Percentiles rank a stretch among this genome's conserved stretches.
Evolutionary conservation across 2,329 filamentous ascomycete species (phyloP).

Genomic region (Seiridium unicorne): DNA sequence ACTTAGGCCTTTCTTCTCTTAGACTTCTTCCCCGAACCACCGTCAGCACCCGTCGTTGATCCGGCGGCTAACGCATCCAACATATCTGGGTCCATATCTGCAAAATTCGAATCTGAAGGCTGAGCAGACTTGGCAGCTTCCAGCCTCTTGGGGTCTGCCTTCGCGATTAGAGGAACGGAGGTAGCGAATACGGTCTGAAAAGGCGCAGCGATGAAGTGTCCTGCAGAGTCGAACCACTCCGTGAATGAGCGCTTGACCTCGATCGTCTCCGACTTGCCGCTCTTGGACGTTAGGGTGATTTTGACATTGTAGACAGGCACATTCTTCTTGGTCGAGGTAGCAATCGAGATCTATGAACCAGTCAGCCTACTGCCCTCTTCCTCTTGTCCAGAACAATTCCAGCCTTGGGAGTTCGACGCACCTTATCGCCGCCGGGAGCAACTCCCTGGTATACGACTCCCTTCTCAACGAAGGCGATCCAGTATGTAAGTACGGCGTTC

Average conservation of each 20-base stretch:
- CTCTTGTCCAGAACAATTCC: too few species aligned
- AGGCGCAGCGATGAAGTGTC: constrained; percentile 70
- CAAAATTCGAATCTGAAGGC: constrained; percentile 20
- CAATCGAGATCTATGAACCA: constrained; percentile 63
- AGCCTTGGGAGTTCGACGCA: constrained; percentile 9
- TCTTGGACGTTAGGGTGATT: constrained; percentile 51
- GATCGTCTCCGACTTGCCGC: constrained; percentile 39
- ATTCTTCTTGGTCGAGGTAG: constrained; percentile 73
- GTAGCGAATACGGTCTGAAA: constrained; percentile 77
- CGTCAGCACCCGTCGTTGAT: constrained; percentile 16
- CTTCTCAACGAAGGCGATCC: constrained; percentile 82
- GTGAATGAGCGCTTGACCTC: constrained; percentile 65
- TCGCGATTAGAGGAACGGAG: constrained; percentile 64
- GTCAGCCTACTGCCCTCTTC: constrained; percentile 52
- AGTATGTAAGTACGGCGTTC: constrained; percentile 74
- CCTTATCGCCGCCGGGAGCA: constrained; percentile 53
- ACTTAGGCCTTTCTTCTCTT: constrained; percentile 31
- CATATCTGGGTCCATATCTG: constrained; percentile 43
- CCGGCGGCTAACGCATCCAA: constrained; percentile 40
- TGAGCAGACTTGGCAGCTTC: constrained; percentile 21
- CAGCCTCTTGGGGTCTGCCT: constrained; percentile 62
- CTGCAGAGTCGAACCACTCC: constrained; percentile 72
- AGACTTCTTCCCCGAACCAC: constrained; percentile 23
- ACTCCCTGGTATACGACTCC: constrained; percentile 77
- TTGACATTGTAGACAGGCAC: constrained; percentile 77